phyloP scores from a whole-genome alignment of 139 green algal species.

The Parachlorella kessleri region DNA sequence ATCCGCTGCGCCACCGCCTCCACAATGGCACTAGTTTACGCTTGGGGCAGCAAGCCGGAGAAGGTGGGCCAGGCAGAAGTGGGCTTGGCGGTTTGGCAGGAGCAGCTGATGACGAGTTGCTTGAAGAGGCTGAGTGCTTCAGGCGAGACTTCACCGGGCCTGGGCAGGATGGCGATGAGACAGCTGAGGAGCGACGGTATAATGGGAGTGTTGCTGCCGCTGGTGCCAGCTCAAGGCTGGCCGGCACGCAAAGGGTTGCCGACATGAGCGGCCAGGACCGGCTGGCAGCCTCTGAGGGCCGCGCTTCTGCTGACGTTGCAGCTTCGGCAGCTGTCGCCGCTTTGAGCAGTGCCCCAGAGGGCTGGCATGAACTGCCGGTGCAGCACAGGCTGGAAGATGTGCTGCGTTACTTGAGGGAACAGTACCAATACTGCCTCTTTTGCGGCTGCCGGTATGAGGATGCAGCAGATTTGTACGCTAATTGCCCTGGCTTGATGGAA shows the following conservation, averaged over 20 bases:
- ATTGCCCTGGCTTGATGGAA: slow-evolving; percentile 32
- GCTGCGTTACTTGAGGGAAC: slow-evolving; percentile 23
- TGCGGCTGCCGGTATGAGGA: slow-evolving; percentile 38
- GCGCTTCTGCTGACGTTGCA: neutral
- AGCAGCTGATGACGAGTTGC: neutral
- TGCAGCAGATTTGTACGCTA: slow-evolving; percentile 13
- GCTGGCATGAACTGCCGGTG: slow-evolving; percentile 25
- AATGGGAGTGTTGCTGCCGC: too few relatives aligned
- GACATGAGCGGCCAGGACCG: neutral
- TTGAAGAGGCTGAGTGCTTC: neutral
- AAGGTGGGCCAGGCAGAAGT: too few relatives aligned
- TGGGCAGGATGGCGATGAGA: neutral
- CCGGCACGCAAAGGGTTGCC: slow-evolving; percentile 2
- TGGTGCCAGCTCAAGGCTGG: neutral
- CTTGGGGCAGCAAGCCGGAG: too few relatives aligned
- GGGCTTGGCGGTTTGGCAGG: too few relatives aligned
- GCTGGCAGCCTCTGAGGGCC: neutral
- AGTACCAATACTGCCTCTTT: slow-evolving; percentile 45
- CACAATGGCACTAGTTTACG: too few relatives aligned
- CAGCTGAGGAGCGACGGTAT: too few relatives aligned
- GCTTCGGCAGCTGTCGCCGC: neutral
- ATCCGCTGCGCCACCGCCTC: too few relatives aligned
- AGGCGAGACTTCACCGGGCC: neutral
- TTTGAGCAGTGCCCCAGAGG: neutral
- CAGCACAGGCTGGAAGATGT: slow-evolving; percentile 19